Evolutionary conservation across 306 rosid genomes (phyloP), one percentile per base, ranked within the genome.

Genomic region (Hippophae tibetana): DNA sequence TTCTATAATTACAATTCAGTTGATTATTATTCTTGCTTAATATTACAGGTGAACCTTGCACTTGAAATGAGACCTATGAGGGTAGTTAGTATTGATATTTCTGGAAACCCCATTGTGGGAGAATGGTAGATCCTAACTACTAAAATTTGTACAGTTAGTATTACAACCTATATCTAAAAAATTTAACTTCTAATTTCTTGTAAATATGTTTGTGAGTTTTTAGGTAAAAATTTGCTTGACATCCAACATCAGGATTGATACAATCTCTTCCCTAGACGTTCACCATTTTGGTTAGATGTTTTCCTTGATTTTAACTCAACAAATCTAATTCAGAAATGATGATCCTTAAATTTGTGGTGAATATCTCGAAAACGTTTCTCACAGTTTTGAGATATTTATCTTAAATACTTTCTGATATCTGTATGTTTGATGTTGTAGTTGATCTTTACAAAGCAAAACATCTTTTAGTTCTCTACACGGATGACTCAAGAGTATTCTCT

Each of bases 221-320:
- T 89, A 87, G 98, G 98, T 90, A 70, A 95, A 90, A 82, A 90
- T 90, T 73, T 90, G 96, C 72, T 76, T 90, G 92, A 85, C 96
- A 62, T 90, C 96, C 62, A 90, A 90, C 75, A 47, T 90, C 50
- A 82, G 79, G 80, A 90, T 96, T 58, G 38, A 67, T 54, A 67
- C 92, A 8, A 76, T 90, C 43, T 66, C 66, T 54, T 85, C 98
- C 13, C 58, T 87, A 42, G 87, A 85, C n/a, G 87, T 76, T 74
- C 95, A 90, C 65, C 98, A 90, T 70, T 90, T 90, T 76, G 95
- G 96, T 87, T 45, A 70, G 72, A 70, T 75, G 43, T 65, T 61
- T 71, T 78, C 57, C 64, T 61, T 63, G 63, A 18, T 42, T 47
- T 49, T 44, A 52, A 52, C 66, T 59, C 31, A 54, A 47, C 11